Conservation (phyloP, 1,139 yeast genomes). For the Kluyveromyces sp. region DNA sequence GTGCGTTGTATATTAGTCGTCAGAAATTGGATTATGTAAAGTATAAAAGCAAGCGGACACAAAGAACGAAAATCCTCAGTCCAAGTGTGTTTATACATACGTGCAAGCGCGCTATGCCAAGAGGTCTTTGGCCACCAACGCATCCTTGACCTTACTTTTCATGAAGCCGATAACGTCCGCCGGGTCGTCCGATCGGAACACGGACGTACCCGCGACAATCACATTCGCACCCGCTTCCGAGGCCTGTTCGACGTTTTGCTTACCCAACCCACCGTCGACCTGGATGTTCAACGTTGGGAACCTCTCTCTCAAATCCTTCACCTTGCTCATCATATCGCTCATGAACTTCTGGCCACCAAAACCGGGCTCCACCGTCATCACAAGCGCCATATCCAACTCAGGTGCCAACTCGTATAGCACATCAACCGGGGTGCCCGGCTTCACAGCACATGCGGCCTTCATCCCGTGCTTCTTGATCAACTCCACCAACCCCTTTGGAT, state of each 20-base stretch:
- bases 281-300: conserved; percentile 80
- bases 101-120: conserved; percentile 8
- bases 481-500: conserved; percentile 68
- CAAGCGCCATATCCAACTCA: conserved; percentile 80
- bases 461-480: conserved; percentile 74
- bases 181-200: conserved; percentile 78
- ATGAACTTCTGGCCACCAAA: conserved; percentile 97
- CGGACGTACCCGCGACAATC: conserved; percentile 95
- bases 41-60: background rate
- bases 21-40: background rate
- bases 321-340: conserved; percentile 96
- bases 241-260: conserved; percentile 72
- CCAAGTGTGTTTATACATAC: background rate
- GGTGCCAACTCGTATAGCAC: conserved; percentile 71
- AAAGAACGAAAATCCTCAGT: background rate
- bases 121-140: conserved; percentile 29
- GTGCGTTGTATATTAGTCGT: background rate
- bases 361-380: conserved; percentile 99
- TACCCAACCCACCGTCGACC: conserved; percentile 95
- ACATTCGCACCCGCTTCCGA: conserved; percentile 96
- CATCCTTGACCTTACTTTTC: conserved; percentile 48
- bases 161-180: conserved; percentile 59
- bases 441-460: conserved; percentile 90
- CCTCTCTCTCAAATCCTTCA: conserved; percentile 59
- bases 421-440: conserved; percentile 89